Percentiles rank a stretch among this genome's conserved stretches.
Evolutionary conservation across 441 rosid genomes (phyloP).

Genomic region (Syzygium syzygioides): DNA sequence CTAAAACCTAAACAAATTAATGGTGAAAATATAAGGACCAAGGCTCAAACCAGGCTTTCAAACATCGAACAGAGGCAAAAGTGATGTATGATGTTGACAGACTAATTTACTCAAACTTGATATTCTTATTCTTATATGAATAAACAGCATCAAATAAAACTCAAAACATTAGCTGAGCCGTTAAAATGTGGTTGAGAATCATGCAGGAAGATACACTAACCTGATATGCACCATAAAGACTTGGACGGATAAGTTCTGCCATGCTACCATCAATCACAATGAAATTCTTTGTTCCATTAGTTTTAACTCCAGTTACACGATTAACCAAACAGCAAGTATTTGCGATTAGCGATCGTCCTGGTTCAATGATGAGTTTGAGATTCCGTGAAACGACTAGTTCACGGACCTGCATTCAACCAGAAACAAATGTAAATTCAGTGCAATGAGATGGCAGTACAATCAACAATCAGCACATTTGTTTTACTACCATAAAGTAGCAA

Average conservation of each 20-base stretch:
- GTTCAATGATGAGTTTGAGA: constrained; percentile 92
- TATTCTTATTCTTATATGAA: not conserved
- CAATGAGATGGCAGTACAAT: not conserved
- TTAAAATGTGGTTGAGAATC: not conserved
- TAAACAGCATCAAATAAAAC: not conserved
- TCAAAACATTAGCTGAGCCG: not conserved
- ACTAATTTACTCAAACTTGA: not conserved
- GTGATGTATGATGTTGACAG: not conserved
- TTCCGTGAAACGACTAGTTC: constrained; percentile 73
- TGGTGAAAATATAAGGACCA: not conserved
- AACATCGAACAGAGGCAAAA: not conserved
- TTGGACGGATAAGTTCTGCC: constrained; percentile 98
- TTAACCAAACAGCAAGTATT: constrained; percentile 91
- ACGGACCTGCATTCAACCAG: constrained; percentile 45
- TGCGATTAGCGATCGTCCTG: constrained; percentile 94
- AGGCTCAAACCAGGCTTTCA: not conserved
- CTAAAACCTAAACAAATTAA: not conserved
- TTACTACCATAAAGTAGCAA: not conserved
- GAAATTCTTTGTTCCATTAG: constrained; percentile 89
- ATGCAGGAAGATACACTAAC: constrained; percentile 9
- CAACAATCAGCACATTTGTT: not conserved
- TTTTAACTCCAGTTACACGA: constrained; percentile 94
- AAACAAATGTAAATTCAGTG: not conserved
- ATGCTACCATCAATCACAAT: constrained; percentile 96
- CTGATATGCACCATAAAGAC: constrained; percentile 97